Evolutionary conservation across 2,329 filamentous ascomycete genomes (phyloP).

Genomic region (Cytospora piceae): DNA sequence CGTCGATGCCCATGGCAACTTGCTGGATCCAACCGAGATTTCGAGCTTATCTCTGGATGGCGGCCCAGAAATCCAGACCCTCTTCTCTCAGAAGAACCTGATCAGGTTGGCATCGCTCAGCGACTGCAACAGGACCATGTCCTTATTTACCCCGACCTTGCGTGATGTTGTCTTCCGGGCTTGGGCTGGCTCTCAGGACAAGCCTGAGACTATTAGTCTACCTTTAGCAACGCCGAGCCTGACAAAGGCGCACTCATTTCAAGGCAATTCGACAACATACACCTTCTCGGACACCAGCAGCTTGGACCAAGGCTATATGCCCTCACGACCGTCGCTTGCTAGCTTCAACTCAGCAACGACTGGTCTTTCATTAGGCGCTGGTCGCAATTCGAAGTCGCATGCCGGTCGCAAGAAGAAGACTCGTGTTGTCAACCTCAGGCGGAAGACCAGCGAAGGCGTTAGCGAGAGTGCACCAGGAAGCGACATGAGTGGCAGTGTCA

Average conservation of each 20-base stretch:
- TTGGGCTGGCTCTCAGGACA: constrained; percentile 80
- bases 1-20: constrained; percentile 78
- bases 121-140: constrained; percentile 87
- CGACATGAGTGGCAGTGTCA: constrained; percentile 51
- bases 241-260: constrained; percentile 66
- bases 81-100: constrained; percentile 95
- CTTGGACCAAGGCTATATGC: constrained; percentile 61
- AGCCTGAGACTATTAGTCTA: constrained; percentile 61
- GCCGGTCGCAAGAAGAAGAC: constrained; percentile 79
- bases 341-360: constrained; percentile 64
- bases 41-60: constrained; percentile 79
- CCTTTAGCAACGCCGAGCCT: constrained; percentile 56
- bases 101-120: constrained; percentile 79
- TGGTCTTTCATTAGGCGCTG: constrained; percentile 66
- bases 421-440: constrained; percentile 79
- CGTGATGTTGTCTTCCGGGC: constrained; percentile 88
- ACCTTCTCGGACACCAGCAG: constrained; percentile 76
- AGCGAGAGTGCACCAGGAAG: constrained; percentile 48
- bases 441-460: constrained; percentile 54
- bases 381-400: constrained; percentile 61
- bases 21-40: constrained; percentile 74
- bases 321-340: constrained; percentile 64
- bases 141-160: constrained; percentile 89
- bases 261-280: constrained; percentile 64
- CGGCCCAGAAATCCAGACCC: constrained; percentile 78